Conservation (phyloP, 208 protist genomes). For the Leishmania turanica region DNA sequence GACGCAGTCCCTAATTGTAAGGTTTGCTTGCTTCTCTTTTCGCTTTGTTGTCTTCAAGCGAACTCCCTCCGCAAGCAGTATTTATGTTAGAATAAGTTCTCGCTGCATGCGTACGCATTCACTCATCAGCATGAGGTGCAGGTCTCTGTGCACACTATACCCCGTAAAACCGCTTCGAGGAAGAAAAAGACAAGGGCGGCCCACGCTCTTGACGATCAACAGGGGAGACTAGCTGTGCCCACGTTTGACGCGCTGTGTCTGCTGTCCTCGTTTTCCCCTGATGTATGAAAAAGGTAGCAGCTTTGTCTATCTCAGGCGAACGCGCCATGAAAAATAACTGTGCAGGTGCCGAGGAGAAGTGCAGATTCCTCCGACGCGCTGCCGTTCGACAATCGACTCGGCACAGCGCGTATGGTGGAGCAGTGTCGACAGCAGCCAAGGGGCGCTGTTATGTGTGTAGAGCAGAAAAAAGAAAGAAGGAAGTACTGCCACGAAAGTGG, state of each 20-base stretch:
- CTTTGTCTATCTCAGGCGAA: background rate
- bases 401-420: background rate
- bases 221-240: too few relatives aligned
- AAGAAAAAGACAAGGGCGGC: background rate
- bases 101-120: background rate
- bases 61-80: background rate
- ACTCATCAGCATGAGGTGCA: background rate
- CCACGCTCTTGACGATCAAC: background rate
- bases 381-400: background rate
- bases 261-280: background rate
- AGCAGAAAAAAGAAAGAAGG: background rate
- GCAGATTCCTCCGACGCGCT: background rate
- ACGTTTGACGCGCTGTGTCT: background rate
- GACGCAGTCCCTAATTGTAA: background rate
- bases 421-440: constrained; percentile 1
- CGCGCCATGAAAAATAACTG: background rate
- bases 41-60: background rate
- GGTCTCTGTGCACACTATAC: background rate
- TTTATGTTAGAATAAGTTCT: background rate
- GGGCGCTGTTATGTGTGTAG: background rate
- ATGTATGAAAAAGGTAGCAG: background rate
- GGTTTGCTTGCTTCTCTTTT: background rate
- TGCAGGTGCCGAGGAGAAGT: background rate
- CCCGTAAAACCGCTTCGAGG: background rate
- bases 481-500: background rate